Base-by-base conservation (phyloP, 331 rosid genomes). In the Arachis monticola region DNA sequence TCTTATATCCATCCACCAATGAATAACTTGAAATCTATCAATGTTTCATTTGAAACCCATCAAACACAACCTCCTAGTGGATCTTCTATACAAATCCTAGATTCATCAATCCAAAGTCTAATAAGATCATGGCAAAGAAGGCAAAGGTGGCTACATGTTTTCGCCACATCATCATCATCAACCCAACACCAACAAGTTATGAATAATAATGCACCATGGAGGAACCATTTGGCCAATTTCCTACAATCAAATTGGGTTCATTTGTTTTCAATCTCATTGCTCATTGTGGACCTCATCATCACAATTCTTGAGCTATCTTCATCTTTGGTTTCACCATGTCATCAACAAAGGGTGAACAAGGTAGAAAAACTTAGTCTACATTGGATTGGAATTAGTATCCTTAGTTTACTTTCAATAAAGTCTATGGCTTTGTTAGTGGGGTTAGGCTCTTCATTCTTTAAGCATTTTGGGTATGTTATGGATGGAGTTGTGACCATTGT, bases 301-400 rank as follows among this genome's bases (percentile, higher is more conserved):
- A 85, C 96, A n/a, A 75, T 74, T 69, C 85, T 86, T 8, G 92
- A 90, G 30, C 89, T 90, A n/a, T 80, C 91, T 5, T 83, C 95
- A 11, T 80, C 90, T 46, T 7, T 79, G 4, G 12, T 77, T 64
- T 55, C 78, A 0, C 48, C 78, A 0, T 85, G 91, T 64, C 10
- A 57, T 1, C 45, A 60, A 63, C 70, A 38, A 38, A 4, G 41
- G n/a, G 68, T 58, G 11, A 74, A 38, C 46, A 58, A n/a, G 41
- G 38, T 14, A 51, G 46, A 50, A 68, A 52, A 69, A 10, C n/a
- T 13, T 8, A n/a, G 64, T 82, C 75, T 76, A 58, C 91, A 84
- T 65, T 87, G 90, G 88, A 73, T 55, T 5, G 90, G 96, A 14
- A 86, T 90, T 61, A 64, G 87, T 35, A 87, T 87, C 47, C 81